Evolutionary conservation across 352 stramenopile genomes (phyloP).

Genomic region (Elongisporangium prolatum): DNA sequence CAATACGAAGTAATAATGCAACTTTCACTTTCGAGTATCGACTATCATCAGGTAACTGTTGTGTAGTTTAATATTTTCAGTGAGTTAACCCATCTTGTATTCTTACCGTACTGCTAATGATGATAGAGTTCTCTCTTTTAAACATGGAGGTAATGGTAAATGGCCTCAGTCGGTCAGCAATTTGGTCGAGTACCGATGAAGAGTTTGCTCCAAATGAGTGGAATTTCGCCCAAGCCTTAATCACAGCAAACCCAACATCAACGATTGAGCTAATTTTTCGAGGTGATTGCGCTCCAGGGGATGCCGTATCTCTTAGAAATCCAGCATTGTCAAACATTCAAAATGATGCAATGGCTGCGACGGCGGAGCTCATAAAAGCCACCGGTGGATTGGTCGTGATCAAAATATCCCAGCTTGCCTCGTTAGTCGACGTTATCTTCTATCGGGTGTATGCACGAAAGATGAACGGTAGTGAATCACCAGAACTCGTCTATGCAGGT

Average conservation of each 20-base stretch:
- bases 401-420: constrained; percentile 5
- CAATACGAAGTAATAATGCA: constrained; percentile 14
- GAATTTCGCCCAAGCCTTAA: constrained; percentile 15
- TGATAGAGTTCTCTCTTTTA: constrained; percentile 38
- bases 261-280: constrained; percentile 30
- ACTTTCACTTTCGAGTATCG: constrained; percentile 28
- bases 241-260: constrained; percentile 16
- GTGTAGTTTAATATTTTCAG: too few species aligned
- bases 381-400: constrained; percentile 49
- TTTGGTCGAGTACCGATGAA: constrained; percentile 33
- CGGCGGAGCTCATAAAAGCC: constrained; percentile 15
- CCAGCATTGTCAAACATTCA: constrained; percentile 19
- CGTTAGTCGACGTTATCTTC: constrained; percentile 10
- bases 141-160: constrained; percentile 30
- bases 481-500: constrained; percentile 29
- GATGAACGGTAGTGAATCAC: constrained; percentile 2
- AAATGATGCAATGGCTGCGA: constrained; percentile 9
- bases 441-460: constrained; percentile 33
- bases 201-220: constrained; percentile 15
- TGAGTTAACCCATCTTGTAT: too few species aligned
- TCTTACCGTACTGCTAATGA: too few species aligned
- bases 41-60: constrained; percentile 26
- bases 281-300: constrained; percentile 13
- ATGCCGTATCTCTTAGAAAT: constrained; percentile 34
- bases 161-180: constrained; percentile 2